Base-by-base conservation (phyloP, 1,139 yeast species). In the Debaryomycetaceae sp. region DNA sequence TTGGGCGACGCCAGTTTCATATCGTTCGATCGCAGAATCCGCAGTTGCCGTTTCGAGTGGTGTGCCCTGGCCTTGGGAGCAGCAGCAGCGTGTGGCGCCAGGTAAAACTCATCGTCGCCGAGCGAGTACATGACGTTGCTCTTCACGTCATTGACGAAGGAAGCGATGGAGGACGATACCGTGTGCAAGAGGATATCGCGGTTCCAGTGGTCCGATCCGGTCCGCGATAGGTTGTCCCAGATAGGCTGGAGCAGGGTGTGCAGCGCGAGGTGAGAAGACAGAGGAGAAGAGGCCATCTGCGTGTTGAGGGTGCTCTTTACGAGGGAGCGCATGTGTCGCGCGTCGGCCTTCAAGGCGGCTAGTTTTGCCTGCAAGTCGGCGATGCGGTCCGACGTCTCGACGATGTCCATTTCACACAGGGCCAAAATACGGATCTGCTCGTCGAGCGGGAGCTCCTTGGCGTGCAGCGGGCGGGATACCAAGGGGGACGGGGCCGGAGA, bases 361-460 rank as follows among this genome's bases (percentile, higher is more conserved):
- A 58, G 35, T 43, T 59, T 46, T 38, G 47, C 38, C 23, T 44
- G 53, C 31, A 63, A 39, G 25, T 47, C 46, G 29, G 51, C 53
- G 22, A 74, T 59, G 30, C 57, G 56, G 40, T 73, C 77, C 33
- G 68, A 71, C 26, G 73, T 46, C 37, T 73, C 79, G 23, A 74
- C 70, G 19, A 73, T 56, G 14, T 62, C 57, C 78, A 74, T 73
- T 43, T 76, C 83, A 40, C 73, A 75, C 22, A 72, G 49, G 0
- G 82, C 82, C 31, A 76, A 50, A 11, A 67, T 47, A 33, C 80
- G 51, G 27, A 76, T 51, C 33, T 73, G 73, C n/a, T 69, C 73
- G 32, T 71, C 73, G 8, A 74, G 10, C 20, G 20, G 10, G n/a
- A n/a, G n/a, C n/a, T n/a, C n/a, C 10, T 18, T 6, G 10, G 6